Evolutionary conservation across 345 rosid species (phyloP).

Genomic region (Turritis glabra): DNA sequence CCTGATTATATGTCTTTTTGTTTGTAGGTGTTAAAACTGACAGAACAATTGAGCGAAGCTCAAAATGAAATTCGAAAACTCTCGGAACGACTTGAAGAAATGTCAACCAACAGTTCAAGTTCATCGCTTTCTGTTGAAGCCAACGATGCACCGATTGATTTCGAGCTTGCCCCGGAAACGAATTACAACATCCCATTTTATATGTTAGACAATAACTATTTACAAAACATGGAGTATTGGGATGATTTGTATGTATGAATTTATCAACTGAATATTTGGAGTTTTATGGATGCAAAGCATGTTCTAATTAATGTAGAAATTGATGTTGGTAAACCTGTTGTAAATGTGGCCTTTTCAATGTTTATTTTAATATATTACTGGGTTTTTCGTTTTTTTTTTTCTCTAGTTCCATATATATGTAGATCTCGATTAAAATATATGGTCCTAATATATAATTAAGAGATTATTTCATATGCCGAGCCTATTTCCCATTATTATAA

Average conservation of each 20-base stretch:
- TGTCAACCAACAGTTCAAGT: conserved; percentile 52
- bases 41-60: conserved; percentile 49
- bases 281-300: background rate
- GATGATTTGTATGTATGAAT: conserved; percentile 41
- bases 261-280: background rate
- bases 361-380: conserved; percentile 3
- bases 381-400: background rate
- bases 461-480: background rate
- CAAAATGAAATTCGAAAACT: conserved; percentile 56
- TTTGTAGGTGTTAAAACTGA: conserved; percentile 59
- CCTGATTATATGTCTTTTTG: background rate
- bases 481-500: background rate
- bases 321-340: conserved; percentile 3
- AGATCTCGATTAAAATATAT: background rate
- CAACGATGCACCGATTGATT: conserved; percentile 44
- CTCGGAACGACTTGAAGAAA: conserved; percentile 45
- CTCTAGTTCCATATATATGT: background rate
- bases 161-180: conserved; percentile 47
- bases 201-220: conserved; percentile 41
- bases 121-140: conserved; percentile 53
- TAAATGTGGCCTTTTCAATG: conserved; percentile 24
- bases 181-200: conserved; percentile 48
- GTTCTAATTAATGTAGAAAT: conserved; percentile 16
- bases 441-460: background rate
- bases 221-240: conserved; percentile 58